These are phyloP conservation scores for Rehmannia glutinosa DNA, from an alignment of 257 asterid species.

Conservation along the genomic window DNA sequence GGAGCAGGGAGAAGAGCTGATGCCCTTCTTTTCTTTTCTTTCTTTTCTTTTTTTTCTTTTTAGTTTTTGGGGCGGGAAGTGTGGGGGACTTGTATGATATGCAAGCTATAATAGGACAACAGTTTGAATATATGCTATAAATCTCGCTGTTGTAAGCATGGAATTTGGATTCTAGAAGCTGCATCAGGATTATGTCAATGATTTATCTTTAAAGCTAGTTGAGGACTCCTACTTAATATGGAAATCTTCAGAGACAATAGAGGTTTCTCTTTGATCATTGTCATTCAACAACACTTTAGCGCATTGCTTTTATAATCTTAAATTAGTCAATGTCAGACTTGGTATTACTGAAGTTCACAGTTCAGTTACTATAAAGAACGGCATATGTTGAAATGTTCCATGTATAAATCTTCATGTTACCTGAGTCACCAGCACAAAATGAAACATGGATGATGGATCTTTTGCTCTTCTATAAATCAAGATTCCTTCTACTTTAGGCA, in stretches of 20 bases:
- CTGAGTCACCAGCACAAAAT: not conserved
- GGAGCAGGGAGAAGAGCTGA: not conserved
- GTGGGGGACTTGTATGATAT: not conserved
- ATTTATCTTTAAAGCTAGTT: not conserved
- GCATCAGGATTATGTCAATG: not conserved
- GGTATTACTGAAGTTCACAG: not conserved
- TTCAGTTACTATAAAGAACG: not conserved
- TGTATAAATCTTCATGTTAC: not conserved
- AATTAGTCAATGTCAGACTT: no score
- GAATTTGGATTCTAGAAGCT: not conserved
- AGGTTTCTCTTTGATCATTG: not conserved
- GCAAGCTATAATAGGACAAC: no score
- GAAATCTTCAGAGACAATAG: not conserved
- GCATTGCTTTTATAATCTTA: not conserved
- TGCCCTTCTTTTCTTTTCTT: not conserved
- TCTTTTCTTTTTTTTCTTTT: not conserved
- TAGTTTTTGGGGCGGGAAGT: not conserved
- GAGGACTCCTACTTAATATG: not conserved
- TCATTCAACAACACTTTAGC: not conserved
- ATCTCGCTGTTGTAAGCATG: not conserved
- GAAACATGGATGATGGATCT: not conserved
- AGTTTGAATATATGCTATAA: not conserved
- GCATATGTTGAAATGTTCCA: not conserved
- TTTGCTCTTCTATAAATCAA: not conserved
- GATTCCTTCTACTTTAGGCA: not conserved